Base-by-base conservation (phyloP, 2,329 filamentous ascomycete genomes). In the Fusarium oxysporum region DNA sequence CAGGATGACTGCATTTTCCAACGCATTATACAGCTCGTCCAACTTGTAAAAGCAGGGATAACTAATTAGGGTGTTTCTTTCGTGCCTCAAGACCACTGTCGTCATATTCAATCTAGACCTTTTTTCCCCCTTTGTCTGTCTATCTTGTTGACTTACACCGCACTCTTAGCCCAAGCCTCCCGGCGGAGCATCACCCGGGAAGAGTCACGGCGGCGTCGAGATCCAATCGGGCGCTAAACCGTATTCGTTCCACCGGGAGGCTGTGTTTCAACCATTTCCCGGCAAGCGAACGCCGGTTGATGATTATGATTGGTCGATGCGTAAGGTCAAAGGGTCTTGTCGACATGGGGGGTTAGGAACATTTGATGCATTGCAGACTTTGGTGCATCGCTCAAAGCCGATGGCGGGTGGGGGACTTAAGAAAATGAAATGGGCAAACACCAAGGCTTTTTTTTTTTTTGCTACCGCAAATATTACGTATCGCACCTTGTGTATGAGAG, bases 1-100 rank as follows among this genome's bases (percentile, higher is more conserved):
- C 51, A 69, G 57, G 65, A 69, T 69, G 66, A 70, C 60, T 69
- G 66, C 58, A 65, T 69, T 28, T 38, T 61, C 44, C 45, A 65
- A 28, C 44, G 30, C 43, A 41, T 23, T 28, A 28, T 38, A 51
- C 23, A 25, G 38, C 40, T 25, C 28, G 40, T 43, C 23, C 37
- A 40, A 25, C 19, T 19, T 41, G 21, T 19, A 19, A 30, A 44
- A 28, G 13, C 45, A 62, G 21, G 35, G 51, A 65, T 30, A 21
- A 43, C 19, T 17, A 43, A 59, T 50, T 32, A 19, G 47, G 53
- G 16, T 16, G 23, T 40, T 37, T 60, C 28, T 60, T 60, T 50
- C 66, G 14, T 23, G 9, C 11, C 35, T 25, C 11, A 55, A 40
- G 3, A 37, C 28, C n/a, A 41, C 38, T 70, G 53, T 50, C 65